These are phyloP conservation scores for Fraxinus latifolia DNA, from an alignment of 305 asterid genomes.

Conservation along the genomic window DNA sequence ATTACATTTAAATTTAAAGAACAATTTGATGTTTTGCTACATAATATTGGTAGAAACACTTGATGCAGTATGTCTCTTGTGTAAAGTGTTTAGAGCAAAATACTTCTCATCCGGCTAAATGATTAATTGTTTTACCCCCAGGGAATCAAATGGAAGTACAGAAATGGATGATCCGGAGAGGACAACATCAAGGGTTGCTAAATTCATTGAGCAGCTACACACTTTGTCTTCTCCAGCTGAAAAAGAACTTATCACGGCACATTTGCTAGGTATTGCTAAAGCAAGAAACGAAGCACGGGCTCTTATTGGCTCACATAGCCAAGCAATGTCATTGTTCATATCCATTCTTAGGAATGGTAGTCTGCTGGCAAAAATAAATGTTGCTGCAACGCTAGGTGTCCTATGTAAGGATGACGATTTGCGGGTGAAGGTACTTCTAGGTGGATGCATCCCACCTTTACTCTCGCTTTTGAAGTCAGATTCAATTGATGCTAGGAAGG, in stretches of 20 bases:
- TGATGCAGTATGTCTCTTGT: slow-evolving; percentile 1
- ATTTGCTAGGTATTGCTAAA: slow-evolving; percentile 73
- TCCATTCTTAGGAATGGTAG: slow-evolving; percentile 78
- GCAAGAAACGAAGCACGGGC: slow-evolving; percentile 74
- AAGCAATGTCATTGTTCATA: slow-evolving; percentile 82
- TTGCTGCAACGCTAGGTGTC: slow-evolving; percentile 62
- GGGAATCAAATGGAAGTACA: slow-evolving; percentile 63
- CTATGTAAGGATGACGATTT: slow-evolving; percentile 76
- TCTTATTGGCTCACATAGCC: slow-evolving; percentile 81
- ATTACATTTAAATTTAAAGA: slow-evolving; percentile 8
- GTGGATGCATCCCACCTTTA: slow-evolving; percentile 90
- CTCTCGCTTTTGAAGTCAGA: slow-evolving; percentile 71
- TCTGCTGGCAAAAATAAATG: slow-evolving; percentile 58
- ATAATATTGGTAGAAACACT: slow-evolving; percentile 9
- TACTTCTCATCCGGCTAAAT: slow-evolving; percentile 11
- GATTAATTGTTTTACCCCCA: slow-evolving; percentile 30
- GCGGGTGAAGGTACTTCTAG: slow-evolving; percentile 77
- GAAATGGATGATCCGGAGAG: slow-evolving; percentile 70
- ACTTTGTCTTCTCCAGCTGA: slow-evolving; percentile 65
- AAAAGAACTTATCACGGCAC: slow-evolving; percentile 78
- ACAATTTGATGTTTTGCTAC: slow-evolving; percentile 1
- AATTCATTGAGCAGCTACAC: slow-evolving; percentile 75
- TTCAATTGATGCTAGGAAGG: slow-evolving; percentile 67
- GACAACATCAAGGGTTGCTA: slow-evolving; percentile 63
- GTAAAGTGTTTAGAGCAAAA: background rate